Evolutionary conservation across 352 stramenopile species (phyloP), one percentile per base, ranked within the genome.

Genomic region (Globisporangium apiculatum): DNA sequence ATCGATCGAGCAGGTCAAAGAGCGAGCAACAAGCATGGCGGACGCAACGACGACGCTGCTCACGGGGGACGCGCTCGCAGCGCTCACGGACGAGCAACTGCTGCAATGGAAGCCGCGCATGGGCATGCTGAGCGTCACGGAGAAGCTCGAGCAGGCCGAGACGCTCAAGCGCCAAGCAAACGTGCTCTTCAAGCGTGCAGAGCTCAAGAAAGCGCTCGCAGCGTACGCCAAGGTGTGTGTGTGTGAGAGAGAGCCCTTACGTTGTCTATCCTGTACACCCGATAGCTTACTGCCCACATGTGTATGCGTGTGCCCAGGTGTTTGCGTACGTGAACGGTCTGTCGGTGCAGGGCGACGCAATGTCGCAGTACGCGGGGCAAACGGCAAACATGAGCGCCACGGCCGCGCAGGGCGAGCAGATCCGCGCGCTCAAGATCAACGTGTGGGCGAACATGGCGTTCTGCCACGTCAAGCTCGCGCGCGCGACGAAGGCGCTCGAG

Each of bases 321-420:
- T 92, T 92, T 61, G 76, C 83, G 41, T 94, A 92, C 57, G 72
- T 94, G 41, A 94, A 92, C 60, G 84, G 84, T 0, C 48, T 94
- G 37, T 90, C 79, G 10, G 71, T 84, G 51, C 62, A 84, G 24
- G 82, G 82, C 38, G 84, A 94, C 62, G 70, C 76, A 45, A 94
- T 94, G 84, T 65, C 70, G 37, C 75, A 86, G 67, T 94, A 94
- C 67, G 70, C 76, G 14, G 66, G 72, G 15, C 57, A 58, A 15
- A 58, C 60, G 18, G 55, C 65, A 4, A 70, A 78, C 55, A 79
- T 90, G 71, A 80, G 66, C 52, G 82, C 81, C 3, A 76, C 76
- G 12, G n/a, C 55, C 7, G 70, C 63, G 4, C 57, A 94, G 53
- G 77, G 79, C 46, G 58, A 58, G 31, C 53, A 79, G 61, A 92